Percentiles rank a stretch among this genome's conserved stretches.
These are phyloP conservation scores for Boletus semigastroideus DNA, from an alignment of 1,284 basidiomycete genomes.

Conservation along the genomic window DNA sequence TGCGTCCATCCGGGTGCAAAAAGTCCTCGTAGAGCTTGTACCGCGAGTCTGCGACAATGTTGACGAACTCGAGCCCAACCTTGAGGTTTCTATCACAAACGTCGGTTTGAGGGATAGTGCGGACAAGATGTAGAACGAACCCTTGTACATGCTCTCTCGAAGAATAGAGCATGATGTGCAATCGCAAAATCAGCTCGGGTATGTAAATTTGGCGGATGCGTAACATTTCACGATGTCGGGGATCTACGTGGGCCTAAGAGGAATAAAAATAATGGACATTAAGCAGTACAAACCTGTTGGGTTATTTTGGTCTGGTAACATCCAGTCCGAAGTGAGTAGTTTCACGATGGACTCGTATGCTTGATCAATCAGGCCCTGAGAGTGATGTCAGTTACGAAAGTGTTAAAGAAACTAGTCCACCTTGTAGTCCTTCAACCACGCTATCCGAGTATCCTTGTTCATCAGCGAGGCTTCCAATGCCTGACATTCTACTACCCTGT, in stretches of 20 bases:
- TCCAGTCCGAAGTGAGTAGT: constrained; percentile 75
- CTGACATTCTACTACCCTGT: constrained; percentile 56
- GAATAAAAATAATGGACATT: neutral
- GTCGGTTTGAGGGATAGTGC: neutral
- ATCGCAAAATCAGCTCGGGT: constrained; percentile 85
- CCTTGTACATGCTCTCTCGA: constrained; percentile 65
- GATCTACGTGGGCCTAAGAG: constrained; percentile 42
- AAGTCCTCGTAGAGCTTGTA: constrained; percentile 90
- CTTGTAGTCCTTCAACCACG: constrained; percentile 65
- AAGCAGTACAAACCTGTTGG: constrained; percentile 37
- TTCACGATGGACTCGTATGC: constrained; percentile 60
- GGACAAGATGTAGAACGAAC: constrained; percentile 45
- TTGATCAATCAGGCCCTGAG: constrained; percentile 55
- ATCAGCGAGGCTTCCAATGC: constrained; percentile 51
- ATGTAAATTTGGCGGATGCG: constrained; percentile 88
- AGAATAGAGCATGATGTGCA: constrained; percentile 74
- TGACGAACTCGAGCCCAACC: constrained; percentile 74
- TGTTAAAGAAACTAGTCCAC: constrained; percentile 33
- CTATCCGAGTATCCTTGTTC: constrained; percentile 56
- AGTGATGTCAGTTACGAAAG: neutral
- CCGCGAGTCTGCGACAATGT: constrained; percentile 86
- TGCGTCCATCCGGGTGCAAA: constrained; percentile 50
- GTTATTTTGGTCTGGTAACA: constrained; percentile 53
- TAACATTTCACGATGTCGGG: constrained; percentile 66
- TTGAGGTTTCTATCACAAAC: constrained; percentile 68